Evolutionary conservation across 164 flowering plant genomes (phyloP).

Genomic region (Vitis riparia): DNA sequence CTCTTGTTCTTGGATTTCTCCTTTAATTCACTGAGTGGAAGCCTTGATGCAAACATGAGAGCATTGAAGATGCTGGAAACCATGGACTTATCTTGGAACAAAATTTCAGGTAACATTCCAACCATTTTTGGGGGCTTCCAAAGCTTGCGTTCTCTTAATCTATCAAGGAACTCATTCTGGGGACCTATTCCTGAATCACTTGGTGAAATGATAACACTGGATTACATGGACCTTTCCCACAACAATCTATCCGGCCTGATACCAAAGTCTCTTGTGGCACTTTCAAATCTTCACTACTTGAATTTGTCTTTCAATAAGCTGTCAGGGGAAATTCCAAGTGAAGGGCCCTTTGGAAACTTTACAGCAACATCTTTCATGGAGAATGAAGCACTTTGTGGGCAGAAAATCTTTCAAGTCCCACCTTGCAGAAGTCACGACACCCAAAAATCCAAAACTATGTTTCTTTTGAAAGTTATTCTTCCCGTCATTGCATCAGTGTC

Average conservation of each 20-base stretch:
- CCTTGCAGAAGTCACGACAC: neutral
- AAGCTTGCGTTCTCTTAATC: neutral
- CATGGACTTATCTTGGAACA: conserved; percentile 16
- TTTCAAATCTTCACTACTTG: conserved; percentile 1
- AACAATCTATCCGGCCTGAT: conserved; percentile 7
- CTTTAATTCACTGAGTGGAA: conserved; percentile 13
- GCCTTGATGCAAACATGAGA: conserved; percentile 9
- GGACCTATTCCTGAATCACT: conserved; percentile 8
- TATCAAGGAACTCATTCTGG: conserved; percentile 2
- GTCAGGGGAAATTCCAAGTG: conserved; percentile 11
- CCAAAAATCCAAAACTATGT: too few relatives aligned
- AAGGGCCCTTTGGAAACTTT: conserved; percentile 15
- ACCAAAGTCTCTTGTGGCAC: conserved; percentile 4
- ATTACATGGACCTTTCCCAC: conserved; percentile 9
- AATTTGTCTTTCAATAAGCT: conserved; percentile 14
- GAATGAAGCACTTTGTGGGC: conserved; percentile 16
- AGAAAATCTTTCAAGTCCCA: neutral
- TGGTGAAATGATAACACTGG: neutral
- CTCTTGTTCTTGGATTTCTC: conserved; percentile 18
- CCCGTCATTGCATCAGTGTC: neutral
- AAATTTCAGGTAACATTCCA: conserved; percentile 5
- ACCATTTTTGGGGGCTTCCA: conserved; percentile 1
- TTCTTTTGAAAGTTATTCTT: neutral
- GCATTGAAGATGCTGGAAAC: conserved; percentile 4
- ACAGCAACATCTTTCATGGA: conserved; percentile 6